These are phyloP conservation scores for Epithemia pelagica DNA, from an alignment of 108 stramenopile species.

Conservation along the genomic window DNA sequence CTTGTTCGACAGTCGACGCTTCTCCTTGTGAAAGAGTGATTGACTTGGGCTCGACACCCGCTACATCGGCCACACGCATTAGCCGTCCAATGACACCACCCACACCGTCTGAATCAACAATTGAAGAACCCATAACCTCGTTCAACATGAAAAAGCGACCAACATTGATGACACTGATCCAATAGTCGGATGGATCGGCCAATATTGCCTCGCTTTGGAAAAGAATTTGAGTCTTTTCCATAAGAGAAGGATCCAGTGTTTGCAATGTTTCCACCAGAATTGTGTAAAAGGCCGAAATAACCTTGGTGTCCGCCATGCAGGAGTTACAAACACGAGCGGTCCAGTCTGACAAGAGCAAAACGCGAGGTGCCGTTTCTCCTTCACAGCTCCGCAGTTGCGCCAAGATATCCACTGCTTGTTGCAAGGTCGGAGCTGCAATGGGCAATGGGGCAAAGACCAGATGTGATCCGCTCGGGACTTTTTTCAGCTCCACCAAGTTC, in stretches of 20 bases:
- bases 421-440: slow-evolving; percentile 56
- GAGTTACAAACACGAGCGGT: slow-evolving; percentile 72
- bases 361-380: slow-evolving; percentile 30
- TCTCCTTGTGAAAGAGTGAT: slow-evolving; percentile 39
- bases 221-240: slow-evolving; percentile 67
- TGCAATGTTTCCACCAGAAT: slow-evolving; percentile 54
- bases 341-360: slow-evolving; percentile 82
- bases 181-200: slow-evolving; percentile 87
- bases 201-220: slow-evolving; percentile 83
- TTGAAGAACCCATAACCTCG: slow-evolving; percentile 73
- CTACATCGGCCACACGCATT: slow-evolving; percentile 78
- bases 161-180: slow-evolving; percentile 91
- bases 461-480: slow-evolving; percentile 55
- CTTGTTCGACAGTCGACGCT: slow-evolving; percentile 11
- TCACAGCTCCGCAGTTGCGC: slow-evolving; percentile 22
- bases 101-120: slow-evolving; percentile 79
- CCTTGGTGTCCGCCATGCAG: slow-evolving; percentile 77
- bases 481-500: slow-evolving; percentile 51
- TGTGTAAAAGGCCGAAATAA: slow-evolving; percentile 66
- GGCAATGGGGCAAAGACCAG: slow-evolving; percentile 84
- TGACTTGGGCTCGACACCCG: slow-evolving; percentile 62
- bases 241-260: slow-evolving; percentile 49
- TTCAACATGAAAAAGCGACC: slow-evolving; percentile 82
- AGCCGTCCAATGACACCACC: slow-evolving; percentile 77
- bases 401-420: slow-evolving; percentile 62